Base-by-base conservation (phyloP, 169 alveolate species). In the Plasmodium yoelii region DNA sequence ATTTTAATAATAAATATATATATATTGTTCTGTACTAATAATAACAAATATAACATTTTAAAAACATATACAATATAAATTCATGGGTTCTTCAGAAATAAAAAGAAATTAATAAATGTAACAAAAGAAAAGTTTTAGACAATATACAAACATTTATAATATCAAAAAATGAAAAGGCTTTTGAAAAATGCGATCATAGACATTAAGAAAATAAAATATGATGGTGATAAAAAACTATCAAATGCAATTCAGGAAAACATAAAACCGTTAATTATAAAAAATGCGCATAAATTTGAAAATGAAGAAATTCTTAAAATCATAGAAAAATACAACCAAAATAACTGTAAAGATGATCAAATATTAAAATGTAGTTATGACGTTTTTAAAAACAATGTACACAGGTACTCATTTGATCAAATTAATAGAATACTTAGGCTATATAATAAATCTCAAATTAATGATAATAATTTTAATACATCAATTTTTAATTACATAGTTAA, bases 371-470 rank as follows among this genome's bases (percentile, higher is more conserved):
- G 91, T 51, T 86, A 70, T 73, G 87, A 86, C 53, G 73, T 57
- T 68, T 86, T 86, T 86, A 68, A 59, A 71, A 68, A 70, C 47
- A 86, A 86, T 70, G 47, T 86, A 57, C 87, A 86, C 63, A 70
- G 80, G 53, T 86, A 86, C 49, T 70, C 91, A 51, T 86, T 86
- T 86, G 87, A 86, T 51, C 91, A 86, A 60, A 86, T 86, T 15
- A 86, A 86, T 86, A 86, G 57, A 86, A 55, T 86, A 5, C 24
- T 86, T 18, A 69, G 34, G 19, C 59, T 70, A 63, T 86, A 86
- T 42, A 9, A 60, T 47, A 60, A n/a, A 34, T 86, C 91, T n/a
- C 77, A 86, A 86, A 22, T 70, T 13, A 24, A 69, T 24, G 91
- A 86, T 51, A 63, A 65, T 42, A 42, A 68, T 39, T 86, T 86